A percentile compares a stretch with the other conserved stretches of the same genome.
These are phyloP conservation scores for Cordyceps militaris DNA, from an alignment of 2,329 filamentous ascomycete genomes.

Conservation along the genomic window DNA sequence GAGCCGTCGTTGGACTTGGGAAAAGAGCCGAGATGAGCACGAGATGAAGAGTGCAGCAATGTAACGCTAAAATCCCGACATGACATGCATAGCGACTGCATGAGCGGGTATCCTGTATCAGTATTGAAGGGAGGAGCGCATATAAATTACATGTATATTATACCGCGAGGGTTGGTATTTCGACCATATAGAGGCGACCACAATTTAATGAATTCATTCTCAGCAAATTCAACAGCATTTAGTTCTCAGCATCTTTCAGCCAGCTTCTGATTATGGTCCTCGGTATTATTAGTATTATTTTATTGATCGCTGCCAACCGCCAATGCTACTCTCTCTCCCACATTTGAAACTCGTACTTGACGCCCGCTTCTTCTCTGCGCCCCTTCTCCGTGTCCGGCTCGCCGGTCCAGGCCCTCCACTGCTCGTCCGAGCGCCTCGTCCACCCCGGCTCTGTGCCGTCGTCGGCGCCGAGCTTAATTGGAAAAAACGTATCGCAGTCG, in stretches of 20 bases:
- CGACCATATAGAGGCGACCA: background rate
- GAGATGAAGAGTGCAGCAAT: background rate
- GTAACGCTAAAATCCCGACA: conserved; percentile 1
- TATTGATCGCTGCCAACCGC: background rate
- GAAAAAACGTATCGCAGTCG: conserved; percentile 71
- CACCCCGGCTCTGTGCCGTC: conserved; percentile 38
- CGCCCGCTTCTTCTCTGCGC: conserved; percentile 55
- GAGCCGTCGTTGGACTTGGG: background rate
- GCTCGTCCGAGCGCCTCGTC: conserved; percentile 43
- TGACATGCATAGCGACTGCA: background rate
- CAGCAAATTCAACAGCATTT: background rate
- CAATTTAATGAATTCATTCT: conserved; percentile 5
- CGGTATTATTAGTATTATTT: too few relatives aligned
- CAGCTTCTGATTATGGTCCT: too few relatives aligned
- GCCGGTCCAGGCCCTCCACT: conserved; percentile 57
- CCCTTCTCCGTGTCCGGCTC: conserved; percentile 53
- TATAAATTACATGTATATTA: conserved; percentile 9
- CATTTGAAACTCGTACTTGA: conserved; percentile 65
- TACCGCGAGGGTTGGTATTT: background rate
- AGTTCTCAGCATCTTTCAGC: background rate
- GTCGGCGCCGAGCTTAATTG: conserved; percentile 42
- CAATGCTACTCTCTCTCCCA: conserved; percentile 48
- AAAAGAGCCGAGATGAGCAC: too few relatives aligned
- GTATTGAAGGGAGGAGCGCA: background rate
- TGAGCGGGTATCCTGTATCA: conserved; percentile 11